Evolutionary conservation across 495 filamentous ascomycete genomes (phyloP).

Genomic region (Endocarpon pusillum): DNA sequence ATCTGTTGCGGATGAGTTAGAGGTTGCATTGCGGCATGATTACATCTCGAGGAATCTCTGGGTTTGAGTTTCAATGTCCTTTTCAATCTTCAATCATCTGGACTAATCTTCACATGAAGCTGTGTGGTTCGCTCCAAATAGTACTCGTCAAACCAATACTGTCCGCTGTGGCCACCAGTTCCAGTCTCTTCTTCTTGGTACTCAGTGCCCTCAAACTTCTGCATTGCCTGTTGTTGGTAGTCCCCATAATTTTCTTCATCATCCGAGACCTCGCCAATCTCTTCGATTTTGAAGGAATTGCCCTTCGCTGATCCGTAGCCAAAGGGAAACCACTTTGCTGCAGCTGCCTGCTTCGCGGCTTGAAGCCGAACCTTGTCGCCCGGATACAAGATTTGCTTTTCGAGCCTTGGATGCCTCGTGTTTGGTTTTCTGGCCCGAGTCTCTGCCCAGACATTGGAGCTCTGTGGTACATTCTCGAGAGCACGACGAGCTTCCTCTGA

Average conservation of each 20-base stretch:
- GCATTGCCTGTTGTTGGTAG: constrained; percentile 18
- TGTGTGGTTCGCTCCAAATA: no score
- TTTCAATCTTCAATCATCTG: no score
- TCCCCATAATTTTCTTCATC: constrained; percentile 28
- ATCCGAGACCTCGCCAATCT: constrained; percentile 21
- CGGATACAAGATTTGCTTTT: neutral
- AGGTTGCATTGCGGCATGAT: no score
- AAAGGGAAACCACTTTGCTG: constrained; percentile 25
- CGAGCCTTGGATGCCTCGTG: neutral
- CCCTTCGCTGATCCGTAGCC: constrained; percentile 23
- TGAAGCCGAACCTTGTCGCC: neutral
- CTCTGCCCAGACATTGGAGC: neutral
- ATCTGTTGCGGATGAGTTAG: no score
- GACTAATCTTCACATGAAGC: no score
- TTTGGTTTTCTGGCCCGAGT: neutral
- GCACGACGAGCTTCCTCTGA: neutral
- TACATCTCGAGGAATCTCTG: no score
- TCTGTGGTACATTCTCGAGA: neutral
- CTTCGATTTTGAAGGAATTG: constrained; percentile 20
- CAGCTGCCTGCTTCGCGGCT: constrained; percentile 3
- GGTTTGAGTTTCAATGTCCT: no score
- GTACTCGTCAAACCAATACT: no score
- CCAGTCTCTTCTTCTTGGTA: no score
- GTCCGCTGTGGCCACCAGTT: no score
- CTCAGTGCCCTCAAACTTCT: constrained; percentile 14